Evolutionary conservation across 371 early-diverging fungal species (phyloP).

Genomic region (Mucor irregularis): DNA sequence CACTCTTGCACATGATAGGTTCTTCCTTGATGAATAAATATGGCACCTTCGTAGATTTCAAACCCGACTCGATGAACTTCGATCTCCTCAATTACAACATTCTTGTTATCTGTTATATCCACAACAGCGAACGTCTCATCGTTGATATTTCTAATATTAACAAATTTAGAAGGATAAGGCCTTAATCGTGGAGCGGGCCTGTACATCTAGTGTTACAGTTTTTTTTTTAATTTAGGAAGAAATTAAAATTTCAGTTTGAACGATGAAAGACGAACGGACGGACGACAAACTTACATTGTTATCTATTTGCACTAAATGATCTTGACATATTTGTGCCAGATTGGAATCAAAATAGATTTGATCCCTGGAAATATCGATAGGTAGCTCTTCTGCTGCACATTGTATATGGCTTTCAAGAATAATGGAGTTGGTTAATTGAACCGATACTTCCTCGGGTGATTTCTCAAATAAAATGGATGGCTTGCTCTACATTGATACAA

Average conservation of each 20-base stretch:
- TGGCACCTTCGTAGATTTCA: slow-evolving; percentile 64
- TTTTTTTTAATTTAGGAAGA: not conserved
- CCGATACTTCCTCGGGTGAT: slow-evolving; percentile 29
- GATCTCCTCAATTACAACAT: slow-evolving; percentile 54
- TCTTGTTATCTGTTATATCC: slow-evolving; percentile 46
- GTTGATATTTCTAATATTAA: slow-evolving; percentile 45
- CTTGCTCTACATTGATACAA: slow-evolving; percentile 31
- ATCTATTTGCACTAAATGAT: slow-evolving; percentile 29
- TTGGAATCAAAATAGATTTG: slow-evolving; percentile 39
- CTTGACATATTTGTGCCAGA: slow-evolving; percentile 22
- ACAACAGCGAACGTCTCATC: slow-evolving; percentile 53
- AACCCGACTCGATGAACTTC: slow-evolving; percentile 56
- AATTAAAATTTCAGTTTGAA: not conserved
- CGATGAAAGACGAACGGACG: too few relatives aligned
- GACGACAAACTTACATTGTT: slow-evolving; percentile 24
- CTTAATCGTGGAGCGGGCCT: slow-evolving; percentile 45
- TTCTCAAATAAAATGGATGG: slow-evolving; percentile 52
- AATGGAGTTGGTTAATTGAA: slow-evolving; percentile 42
- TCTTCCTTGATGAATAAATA: slow-evolving; percentile 62
- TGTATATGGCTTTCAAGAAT: slow-evolving; percentile 60
- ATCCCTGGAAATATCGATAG: slow-evolving; percentile 38
- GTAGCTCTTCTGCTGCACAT: slow-evolving; percentile 64
- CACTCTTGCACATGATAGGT: slow-evolving; percentile 58
- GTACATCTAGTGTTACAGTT: slow-evolving; percentile 48
- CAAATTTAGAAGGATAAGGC: slow-evolving; percentile 48